Evolutionary conservation across 257 asterid species (phyloP).

Genomic region (Linaria vulgaris): DNA sequence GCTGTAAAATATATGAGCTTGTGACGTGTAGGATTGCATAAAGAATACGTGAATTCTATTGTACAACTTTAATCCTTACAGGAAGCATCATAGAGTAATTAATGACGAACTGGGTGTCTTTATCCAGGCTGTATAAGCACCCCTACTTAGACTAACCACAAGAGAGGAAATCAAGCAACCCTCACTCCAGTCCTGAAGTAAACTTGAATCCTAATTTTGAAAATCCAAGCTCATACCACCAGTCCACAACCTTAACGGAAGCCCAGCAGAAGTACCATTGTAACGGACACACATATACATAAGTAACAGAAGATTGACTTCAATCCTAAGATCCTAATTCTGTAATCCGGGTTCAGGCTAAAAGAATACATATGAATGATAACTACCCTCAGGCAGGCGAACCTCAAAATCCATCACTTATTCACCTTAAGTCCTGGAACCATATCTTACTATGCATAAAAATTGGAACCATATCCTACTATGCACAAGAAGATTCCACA

Average conservation of each 20-base stretch:
- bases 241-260: not conserved
- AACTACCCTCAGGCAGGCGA: not conserved
- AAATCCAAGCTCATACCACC: no score
- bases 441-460: not conserved
- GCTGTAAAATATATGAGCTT: no score
- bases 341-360: not conserved
- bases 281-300: not conserved
- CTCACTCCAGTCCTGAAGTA: constrained; percentile 1
- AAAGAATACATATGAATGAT: not conserved
- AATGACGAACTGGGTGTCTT: not conserved
- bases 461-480: not conserved
- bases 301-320: constrained; percentile 4
- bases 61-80: not conserved
- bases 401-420: not conserved
- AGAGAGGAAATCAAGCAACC: constrained; percentile 23
- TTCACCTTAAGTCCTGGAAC: no score
- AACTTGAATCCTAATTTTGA: constrained; percentile 7
- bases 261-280: not conserved
- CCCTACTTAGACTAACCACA: not conserved
- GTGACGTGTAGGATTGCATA: not conserved
- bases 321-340: not conserved
- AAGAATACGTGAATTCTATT: not conserved
- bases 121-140: not conserved
- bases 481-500: constrained; percentile 2
- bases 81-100: not conserved